Conservation (phyloP, 371 early-diverging fungal genomes). For the Mucor saturninus region DNA sequence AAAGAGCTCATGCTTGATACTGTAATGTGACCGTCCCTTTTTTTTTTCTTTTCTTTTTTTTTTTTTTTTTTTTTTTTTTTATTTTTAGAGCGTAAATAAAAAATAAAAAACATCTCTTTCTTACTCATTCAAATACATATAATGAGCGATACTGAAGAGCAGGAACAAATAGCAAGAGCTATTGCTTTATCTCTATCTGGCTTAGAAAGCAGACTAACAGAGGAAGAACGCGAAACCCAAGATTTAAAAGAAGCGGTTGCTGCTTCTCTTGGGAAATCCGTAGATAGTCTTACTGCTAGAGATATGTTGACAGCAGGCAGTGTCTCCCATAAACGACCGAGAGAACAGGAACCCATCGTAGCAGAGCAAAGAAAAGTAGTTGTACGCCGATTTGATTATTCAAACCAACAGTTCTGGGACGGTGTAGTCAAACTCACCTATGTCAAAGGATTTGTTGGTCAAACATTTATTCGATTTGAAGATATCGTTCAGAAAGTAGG, state of each 20-base stretch:
- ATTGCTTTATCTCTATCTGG: constrained; percentile 21
- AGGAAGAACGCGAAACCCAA: constrained; percentile 32
- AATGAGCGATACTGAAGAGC: constrained; percentile 18
- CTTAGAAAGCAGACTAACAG: background rate
- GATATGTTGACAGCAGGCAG: constrained; percentile 31
- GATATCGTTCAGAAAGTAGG: constrained; percentile 46
- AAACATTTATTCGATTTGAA: constrained; percentile 37
- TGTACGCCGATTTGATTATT: constrained; percentile 12
- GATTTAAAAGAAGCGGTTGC: constrained; percentile 44
- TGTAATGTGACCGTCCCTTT: constrained; percentile 28
- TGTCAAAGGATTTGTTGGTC: constrained; percentile 40
- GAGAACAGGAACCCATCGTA: constrained; percentile 8
- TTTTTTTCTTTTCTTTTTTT: background rate
- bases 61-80: background rate
- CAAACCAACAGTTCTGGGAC: constrained; percentile 32
- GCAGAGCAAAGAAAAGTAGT: background rate
- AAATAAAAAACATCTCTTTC: background rate
- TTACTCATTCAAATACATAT: no score
- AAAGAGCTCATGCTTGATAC: constrained; percentile 56
- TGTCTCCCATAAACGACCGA: constrained; percentile 7
- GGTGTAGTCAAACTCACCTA: constrained; percentile 49
- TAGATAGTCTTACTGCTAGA: constrained; percentile 47
- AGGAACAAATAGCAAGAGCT: constrained; percentile 19
- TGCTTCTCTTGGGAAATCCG: constrained; percentile 44
- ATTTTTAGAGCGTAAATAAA: background rate